Conservation (phyloP, 768 basidiomycete species). For the Mycena capillaripes region DNA sequence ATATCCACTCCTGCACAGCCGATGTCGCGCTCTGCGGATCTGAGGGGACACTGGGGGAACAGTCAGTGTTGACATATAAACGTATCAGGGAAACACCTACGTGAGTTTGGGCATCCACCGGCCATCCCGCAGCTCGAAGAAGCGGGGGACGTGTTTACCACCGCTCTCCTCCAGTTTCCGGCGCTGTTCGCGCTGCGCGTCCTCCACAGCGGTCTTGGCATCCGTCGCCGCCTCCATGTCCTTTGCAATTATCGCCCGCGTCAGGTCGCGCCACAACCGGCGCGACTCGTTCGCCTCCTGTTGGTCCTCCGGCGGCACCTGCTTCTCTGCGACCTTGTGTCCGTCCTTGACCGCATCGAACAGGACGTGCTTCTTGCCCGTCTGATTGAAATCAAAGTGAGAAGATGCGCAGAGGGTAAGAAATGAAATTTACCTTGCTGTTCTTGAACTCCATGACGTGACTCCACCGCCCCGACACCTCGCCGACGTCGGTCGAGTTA, state of each 20-base stretch:
- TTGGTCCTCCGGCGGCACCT: conserved; percentile 86
- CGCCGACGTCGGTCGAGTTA: conserved; percentile 78
- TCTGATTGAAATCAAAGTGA: conserved; percentile 53
- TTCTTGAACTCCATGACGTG: conserved; percentile 89
- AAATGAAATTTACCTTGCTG: conserved; percentile 62
- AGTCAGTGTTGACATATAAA: conserved; percentile 13
- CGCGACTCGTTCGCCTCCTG: conserved; percentile 95
- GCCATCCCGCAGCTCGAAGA: conserved; percentile 83
- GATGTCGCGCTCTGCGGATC: conserved; percentile 75
- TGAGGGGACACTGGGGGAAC: conserved; percentile 70
- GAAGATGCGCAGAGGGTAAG: not conserved
- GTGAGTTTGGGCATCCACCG: conserved; percentile 87
- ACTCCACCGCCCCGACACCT: conserved; percentile 93
- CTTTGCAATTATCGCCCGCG: conserved; percentile 84
- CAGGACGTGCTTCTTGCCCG: conserved; percentile 77
- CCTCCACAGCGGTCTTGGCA: conserved; percentile 92
- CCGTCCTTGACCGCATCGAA: conserved; percentile 90
- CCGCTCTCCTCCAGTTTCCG: conserved; percentile 82
- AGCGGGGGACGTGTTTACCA: conserved; percentile 77
- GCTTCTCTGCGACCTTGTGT: conserved; percentile 81
- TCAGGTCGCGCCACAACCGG: conserved; percentile 89
- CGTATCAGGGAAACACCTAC: conserved; percentile 58
- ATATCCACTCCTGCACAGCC: conserved; percentile 88
- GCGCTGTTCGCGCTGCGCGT: conserved; percentile 88
- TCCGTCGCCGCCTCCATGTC: conserved; percentile 97